Evolutionary conservation across 805 yeast genomes (phyloP).

Genomic region (Candida krabiensis): DNA sequence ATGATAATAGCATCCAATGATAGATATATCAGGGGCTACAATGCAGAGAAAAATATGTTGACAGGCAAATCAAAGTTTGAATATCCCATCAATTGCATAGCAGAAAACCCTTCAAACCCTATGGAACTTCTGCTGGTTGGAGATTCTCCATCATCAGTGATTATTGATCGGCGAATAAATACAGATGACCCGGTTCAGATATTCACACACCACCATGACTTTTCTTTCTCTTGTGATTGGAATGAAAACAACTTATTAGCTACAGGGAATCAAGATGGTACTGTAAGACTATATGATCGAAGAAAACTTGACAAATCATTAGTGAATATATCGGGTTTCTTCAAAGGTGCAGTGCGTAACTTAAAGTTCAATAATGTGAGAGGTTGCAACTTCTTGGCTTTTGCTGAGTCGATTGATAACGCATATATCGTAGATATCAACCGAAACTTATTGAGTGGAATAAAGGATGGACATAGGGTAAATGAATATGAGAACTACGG

Average conservation of each 20-base stretch:
- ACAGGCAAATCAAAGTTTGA: conserved; percentile 30
- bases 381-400: conserved; percentile 41
- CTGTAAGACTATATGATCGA: conserved; percentile 53
- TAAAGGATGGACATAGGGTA: not conserved
- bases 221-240: conserved; percentile 64
- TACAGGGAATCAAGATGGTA: conserved; percentile 63
- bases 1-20: conserved; percentile 55
- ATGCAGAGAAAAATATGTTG: conserved; percentile 29
- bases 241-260: conserved; percentile 40
- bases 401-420: conserved; percentile 62
- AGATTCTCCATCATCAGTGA: conserved; percentile 42
- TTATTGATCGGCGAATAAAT: conserved; percentile 43
- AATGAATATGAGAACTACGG: not conserved
- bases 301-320: conserved; percentile 29
- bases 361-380: conserved; percentile 50
- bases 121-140: conserved; percentile 49
- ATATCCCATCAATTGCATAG: conserved; percentile 52
- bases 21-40: conserved; percentile 40
- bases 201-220: conserved; percentile 52
- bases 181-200: conserved; percentile 1
- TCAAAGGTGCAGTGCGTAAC: conserved; percentile 50
- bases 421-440: conserved; percentile 47
- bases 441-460: not conserved
- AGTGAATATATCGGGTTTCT: conserved; percentile 18
- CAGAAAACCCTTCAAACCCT: conserved; percentile 39